Evolutionary conservation across 352 stramenopile species (phyloP).

Genomic region (Globisporangium takayamanum): DNA sequence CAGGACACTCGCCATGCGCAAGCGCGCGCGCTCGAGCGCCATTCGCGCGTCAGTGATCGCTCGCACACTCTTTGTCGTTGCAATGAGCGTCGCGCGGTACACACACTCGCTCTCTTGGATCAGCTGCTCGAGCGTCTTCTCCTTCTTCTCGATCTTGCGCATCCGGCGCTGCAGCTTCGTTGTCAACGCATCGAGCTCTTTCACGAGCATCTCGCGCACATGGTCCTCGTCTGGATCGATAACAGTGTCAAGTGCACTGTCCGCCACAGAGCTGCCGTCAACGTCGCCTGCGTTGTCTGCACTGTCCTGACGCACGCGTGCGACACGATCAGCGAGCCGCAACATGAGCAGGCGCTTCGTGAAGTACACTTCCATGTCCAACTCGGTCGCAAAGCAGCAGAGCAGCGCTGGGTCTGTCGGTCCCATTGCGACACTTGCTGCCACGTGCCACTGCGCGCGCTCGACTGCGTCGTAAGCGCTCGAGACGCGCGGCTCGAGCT

Average conservation of each 20-base stretch:
- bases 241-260: neutral
- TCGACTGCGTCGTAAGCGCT: slow-evolving; percentile 22
- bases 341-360: slow-evolving; percentile 34
- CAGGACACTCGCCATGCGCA: slow-evolving; percentile 26
- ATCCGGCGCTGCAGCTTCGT: slow-evolving; percentile 40
- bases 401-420: slow-evolving; percentile 18
- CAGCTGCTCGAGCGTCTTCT: slow-evolving; percentile 22
- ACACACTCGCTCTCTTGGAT: slow-evolving; percentile 19
- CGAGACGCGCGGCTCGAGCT: slow-evolving; percentile 30
- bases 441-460: slow-evolving; percentile 18
- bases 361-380: slow-evolving; percentile 48
- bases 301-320: slow-evolving; percentile 1
- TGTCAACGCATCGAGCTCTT: slow-evolving; percentile 16
- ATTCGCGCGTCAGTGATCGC: slow-evolving; percentile 28
- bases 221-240: neutral
- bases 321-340: slow-evolving; percentile 17
- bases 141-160: slow-evolving; percentile 52
- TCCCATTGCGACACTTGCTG: neutral
- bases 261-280: neutral
- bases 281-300: slow-evolving; percentile 4
- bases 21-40: slow-evolving; percentile 23
- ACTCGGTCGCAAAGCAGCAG: slow-evolving; percentile 33
- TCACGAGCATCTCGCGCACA: slow-evolving; percentile 6
- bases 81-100: slow-evolving; percentile 27
- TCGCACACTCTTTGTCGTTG: slow-evolving; percentile 7